Percentiles rank a stretch among this genome's conserved stretches.
Conservation (phyloP, 129 eudicot genomes). For the Centella asiatica region DNA sequence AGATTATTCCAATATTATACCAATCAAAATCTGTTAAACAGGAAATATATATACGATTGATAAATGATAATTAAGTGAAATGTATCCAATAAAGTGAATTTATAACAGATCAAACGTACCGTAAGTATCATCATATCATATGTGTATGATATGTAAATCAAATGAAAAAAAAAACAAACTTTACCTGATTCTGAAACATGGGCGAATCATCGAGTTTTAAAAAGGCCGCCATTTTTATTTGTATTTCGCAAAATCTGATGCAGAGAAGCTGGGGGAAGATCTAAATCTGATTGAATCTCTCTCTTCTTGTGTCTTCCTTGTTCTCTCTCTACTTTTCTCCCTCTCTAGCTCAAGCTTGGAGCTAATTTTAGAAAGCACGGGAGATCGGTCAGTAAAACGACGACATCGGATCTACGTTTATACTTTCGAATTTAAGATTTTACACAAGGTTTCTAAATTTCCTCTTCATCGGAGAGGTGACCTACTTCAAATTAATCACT, state of each 20-base stretch:
- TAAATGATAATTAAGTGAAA: no score
- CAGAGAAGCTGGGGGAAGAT: not conserved
- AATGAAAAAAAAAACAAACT: no score
- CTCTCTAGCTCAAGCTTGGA: no score
- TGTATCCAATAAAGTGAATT: no score
- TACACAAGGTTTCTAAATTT: no score
- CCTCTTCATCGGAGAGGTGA: no score
- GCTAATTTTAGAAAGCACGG: not conserved
- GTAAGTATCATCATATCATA: not conserved
- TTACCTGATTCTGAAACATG: slow-evolving; percentile 86
- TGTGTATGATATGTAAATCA: not conserved
- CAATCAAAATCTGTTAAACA: no score
- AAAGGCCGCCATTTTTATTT: slow-evolving; percentile 50
- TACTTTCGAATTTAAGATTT: no score
- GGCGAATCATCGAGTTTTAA: slow-evolving; percentile 94
- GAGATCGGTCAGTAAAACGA: not conserved
- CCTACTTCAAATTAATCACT: no score
- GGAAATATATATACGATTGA: no score
- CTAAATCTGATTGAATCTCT: slow-evolving; percentile 11
- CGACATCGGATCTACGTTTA: no score
- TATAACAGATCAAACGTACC: not conserved
- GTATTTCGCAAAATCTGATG: not conserved
- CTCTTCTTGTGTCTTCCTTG: not conserved
- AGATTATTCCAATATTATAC: no score
- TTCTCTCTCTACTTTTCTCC: not conserved